These are phyloP conservation scores for Daedaleopsis nitida DNA, from an alignment of 768 basidiomycete species.

Conservation along the genomic window DNA sequence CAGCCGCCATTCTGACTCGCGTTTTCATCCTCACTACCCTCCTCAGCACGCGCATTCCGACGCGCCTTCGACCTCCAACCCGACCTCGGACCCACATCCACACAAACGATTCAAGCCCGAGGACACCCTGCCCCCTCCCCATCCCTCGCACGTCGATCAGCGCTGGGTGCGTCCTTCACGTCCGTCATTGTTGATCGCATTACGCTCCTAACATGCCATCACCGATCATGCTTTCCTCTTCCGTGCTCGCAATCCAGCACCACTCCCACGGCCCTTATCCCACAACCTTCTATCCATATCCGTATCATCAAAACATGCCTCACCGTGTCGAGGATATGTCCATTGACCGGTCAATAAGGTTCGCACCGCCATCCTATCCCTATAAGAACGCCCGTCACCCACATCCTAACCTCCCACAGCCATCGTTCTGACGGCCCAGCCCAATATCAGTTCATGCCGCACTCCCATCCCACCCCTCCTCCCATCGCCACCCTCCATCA, in stretches of 20 bases:
- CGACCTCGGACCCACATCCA: slow-evolving; percentile 2
- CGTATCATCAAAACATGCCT: slow-evolving; percentile 44
- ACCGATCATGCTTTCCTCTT: slow-evolving; percentile 11
- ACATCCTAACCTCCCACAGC: slow-evolving; percentile 22
- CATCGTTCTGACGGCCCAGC: slow-evolving; percentile 40
- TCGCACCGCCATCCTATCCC: slow-evolving; percentile 37
- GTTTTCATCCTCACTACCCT: slow-evolving; percentile 7
- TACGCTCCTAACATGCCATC: slow-evolving; percentile 19
- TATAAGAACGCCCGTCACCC: slow-evolving; percentile 20
- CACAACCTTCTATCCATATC: slow-evolving; percentile 24
- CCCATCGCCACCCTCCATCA: slow-evolving; percentile 54
- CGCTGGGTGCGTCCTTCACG: slow-evolving; percentile 23
- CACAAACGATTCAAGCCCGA: slow-evolving; percentile 20
- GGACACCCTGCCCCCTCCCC: slow-evolving; percentile 12
- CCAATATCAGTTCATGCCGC: slow-evolving; percentile 38
- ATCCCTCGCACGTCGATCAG: slow-evolving; percentile 21
- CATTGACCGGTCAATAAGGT: slow-evolving; percentile 30
- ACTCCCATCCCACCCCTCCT: slow-evolving; percentile 45
- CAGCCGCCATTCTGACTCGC: slow-evolving; percentile 19
- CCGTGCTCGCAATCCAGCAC: slow-evolving; percentile 11
- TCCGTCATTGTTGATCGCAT: slow-evolving; percentile 14
- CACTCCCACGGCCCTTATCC: slow-evolving; percentile 22
- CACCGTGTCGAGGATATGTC: slow-evolving; percentile 46
- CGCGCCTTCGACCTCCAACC: background rate
- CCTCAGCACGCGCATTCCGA: background rate